Conservation (phyloP, 129 eudicot species). For the Flaveria robusta region DNA sequence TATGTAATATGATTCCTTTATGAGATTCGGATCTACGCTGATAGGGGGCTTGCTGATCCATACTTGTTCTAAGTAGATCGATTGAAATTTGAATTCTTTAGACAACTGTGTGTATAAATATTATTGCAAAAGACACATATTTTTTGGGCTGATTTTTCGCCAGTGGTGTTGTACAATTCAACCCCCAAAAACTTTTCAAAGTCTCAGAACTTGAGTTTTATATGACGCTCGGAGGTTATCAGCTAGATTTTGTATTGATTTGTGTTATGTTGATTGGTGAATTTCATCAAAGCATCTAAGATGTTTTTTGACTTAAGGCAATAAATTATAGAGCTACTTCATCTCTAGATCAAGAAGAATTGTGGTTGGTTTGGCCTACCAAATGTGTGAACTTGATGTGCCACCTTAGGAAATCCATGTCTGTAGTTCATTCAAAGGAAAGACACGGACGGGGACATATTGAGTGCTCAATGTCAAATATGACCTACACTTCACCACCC, state of each 20-base stretch:
- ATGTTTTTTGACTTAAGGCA: background rate
- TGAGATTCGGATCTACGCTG: conserved; percentile 22
- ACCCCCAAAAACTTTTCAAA: background rate
- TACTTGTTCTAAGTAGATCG: conserved; percentile 35
- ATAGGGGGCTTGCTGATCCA: conserved; percentile 26
- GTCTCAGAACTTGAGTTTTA: conserved; percentile 4
- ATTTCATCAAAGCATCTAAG: background rate
- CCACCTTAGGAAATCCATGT: background rate
- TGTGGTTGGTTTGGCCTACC: background rate
- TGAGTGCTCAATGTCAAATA: no score
- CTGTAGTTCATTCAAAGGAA: no score
- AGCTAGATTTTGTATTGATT: background rate
- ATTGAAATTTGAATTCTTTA: conserved; percentile 22
- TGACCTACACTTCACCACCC: no score
- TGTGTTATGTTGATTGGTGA: conserved; percentile 3
- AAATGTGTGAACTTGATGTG: conserved; percentile 1
- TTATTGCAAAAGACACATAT: background rate
- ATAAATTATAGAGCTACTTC: background rate
- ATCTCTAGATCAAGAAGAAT: conserved; percentile 2
- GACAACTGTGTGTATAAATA: conserved; percentile 30
- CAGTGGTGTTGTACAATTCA: conserved; percentile 16
- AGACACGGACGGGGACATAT: no score
- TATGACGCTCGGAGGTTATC: background rate
- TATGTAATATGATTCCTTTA: conserved; percentile 10
- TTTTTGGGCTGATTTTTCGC: background rate